Conservation (phyloP, 2,329 filamentous ascomycete species). For the Stachybotrys chartarum region DNA sequence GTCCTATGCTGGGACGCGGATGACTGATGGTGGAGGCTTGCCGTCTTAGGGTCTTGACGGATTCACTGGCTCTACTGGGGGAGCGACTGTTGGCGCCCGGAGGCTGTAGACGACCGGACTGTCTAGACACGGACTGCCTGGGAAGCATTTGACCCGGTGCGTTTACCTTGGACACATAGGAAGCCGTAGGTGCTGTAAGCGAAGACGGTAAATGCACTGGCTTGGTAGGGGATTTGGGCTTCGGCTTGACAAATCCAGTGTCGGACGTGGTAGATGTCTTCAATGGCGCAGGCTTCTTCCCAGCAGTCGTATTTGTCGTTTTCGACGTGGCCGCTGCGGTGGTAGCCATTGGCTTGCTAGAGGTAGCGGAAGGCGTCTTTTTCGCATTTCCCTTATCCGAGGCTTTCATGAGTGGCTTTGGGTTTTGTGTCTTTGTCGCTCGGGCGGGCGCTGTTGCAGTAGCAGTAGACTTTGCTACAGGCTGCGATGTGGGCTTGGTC, state of each 20-base stretch:
- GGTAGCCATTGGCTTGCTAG: conserved; percentile 13
- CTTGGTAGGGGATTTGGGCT: conserved; percentile 61
- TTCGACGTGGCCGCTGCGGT: conserved; percentile 12
- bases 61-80: conserved; percentile 36
- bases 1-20: conserved; percentile 46
- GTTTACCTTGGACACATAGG: conserved; percentile 56
- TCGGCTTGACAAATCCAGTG: conserved; percentile 47
- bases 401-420: conserved; percentile 21
- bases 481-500: conserved; percentile 6
- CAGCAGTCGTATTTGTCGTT: conserved; percentile 21
- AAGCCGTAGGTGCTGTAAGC: conserved; percentile 61
- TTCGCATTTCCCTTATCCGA: conserved; percentile 17
- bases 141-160: conserved; percentile 14
- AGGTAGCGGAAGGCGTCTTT: conserved; percentile 23
- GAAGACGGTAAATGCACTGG: conserved; percentile 60
- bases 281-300: conserved; percentile 36
- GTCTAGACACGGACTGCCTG: conserved; percentile 14
- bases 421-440: conserved; percentile 12
- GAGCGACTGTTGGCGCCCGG: conserved; percentile 30
- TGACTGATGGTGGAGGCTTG: conserved; percentile 38
- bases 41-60: conserved; percentile 31
- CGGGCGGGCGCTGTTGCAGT: conserved; percentile 14
- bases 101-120: conserved; percentile 26
- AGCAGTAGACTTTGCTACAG: conserved; percentile 12
- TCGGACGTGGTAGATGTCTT: conserved; percentile 30